Evolutionary conservation across 2,329 filamentous ascomycete species (phyloP), one percentile per base, ranked within the genome.

Genomic region (Neurospora sp.): DNA sequence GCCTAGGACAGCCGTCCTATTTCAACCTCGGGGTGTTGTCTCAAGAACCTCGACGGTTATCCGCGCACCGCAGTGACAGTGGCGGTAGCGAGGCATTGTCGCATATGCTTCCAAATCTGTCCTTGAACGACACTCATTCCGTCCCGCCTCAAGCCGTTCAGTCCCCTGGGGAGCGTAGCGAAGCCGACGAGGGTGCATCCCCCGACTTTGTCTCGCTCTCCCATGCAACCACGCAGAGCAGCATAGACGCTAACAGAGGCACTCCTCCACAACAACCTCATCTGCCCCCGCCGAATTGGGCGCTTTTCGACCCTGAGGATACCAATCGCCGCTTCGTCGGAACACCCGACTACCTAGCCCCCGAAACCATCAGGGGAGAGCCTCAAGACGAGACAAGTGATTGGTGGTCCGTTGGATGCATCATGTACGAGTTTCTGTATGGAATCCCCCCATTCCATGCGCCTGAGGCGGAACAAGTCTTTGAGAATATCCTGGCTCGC

Each of bases 391-490:
- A 98, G 79, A 96, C 95, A 74, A 98, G 96, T 78, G 96, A 99
- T 88, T 99, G 96, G 96, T 99, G 96, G 96, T 98, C 96, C 28
- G 86, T 99, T n/a, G 96, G 96, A 0, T 99, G 96, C 79, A 98
- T 99, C 75, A 83, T 98, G 80, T 99, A 97, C 76, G 96, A 99
- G 77, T 97, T 97, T 74, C 83, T 99, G 2, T 98, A 93, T 77
- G 96, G 96, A 0, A 91, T 93, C 70, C 96, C 96, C 0, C 96
- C 96, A 0, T 99, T 99, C 80, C 93, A 98, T 78, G 96, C 93
- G 1, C 84, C 86, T 23, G 93, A 94, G 67, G 93, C 96, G 0
- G 96, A 99, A 75, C 86, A 96, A 75, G 96, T 99, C 1, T 99
- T 99, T 77, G 93, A 97, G 76, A 99, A 99, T 76, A 99, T 99